These are phyloP conservation scores for Chlamydomonas reinhardtii DNA, from an alignment of 163 green algal genomes.

Conservation along the genomic window DNA sequence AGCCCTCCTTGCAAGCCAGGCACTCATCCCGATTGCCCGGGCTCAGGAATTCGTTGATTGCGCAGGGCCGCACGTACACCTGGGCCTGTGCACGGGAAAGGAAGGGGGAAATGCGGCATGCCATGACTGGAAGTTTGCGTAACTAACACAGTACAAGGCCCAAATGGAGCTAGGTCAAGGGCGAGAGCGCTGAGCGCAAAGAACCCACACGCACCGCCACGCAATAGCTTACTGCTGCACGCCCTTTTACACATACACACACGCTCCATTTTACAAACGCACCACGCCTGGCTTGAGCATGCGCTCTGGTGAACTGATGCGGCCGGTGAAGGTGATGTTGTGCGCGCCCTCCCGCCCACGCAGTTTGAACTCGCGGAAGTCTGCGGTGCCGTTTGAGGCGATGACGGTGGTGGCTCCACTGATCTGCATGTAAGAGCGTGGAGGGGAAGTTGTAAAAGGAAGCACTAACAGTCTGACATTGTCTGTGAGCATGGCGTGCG, in stretches of 20 bases:
- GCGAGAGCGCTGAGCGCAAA: too few species aligned
- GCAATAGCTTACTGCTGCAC: too few species aligned
- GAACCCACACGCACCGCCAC: too few species aligned
- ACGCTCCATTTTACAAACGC: not conserved
- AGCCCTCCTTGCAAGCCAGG: not conserved
- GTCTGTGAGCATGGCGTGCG: too few species aligned
- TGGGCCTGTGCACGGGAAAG: not conserved
- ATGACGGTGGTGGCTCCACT: not conserved
- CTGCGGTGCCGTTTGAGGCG: not conserved
- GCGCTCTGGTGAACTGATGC: not conserved
- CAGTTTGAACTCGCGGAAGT: not conserved
- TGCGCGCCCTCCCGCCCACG: not conserved
- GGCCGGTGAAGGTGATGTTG: constrained; percentile 15
- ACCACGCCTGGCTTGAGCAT: not conserved
- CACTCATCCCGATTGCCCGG: constrained; percentile 15
- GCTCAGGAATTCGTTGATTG: constrained; percentile 5
- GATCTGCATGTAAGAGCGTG: too few species aligned
- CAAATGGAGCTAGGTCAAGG: too few species aligned
- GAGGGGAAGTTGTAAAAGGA: too few species aligned
- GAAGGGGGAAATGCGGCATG: too few species aligned
- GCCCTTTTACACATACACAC: too few species aligned
- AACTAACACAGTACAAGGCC: too few species aligned
- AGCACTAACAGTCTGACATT: too few species aligned
- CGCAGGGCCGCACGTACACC: constrained; percentile 12
- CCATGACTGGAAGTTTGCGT: too few species aligned